A percentile compares a stretch with the other conserved stretches of the same genome.
phyloP scores from a whole-genome alignment of 2,329 filamentous ascomycete genomes.

The Coniochaeta pulveracea region DNA sequence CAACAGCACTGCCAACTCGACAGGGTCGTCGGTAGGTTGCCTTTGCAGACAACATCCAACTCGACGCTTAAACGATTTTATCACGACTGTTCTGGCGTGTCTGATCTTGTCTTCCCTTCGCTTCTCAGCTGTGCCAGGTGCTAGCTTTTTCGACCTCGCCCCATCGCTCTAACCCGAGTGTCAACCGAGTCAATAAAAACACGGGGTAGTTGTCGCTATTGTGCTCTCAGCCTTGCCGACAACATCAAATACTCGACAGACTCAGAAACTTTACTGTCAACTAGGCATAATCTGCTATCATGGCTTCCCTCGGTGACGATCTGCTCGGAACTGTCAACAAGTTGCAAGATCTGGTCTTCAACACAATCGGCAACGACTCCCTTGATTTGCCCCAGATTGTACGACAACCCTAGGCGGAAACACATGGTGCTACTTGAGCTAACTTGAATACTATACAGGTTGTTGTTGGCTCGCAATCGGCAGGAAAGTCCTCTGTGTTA shows the following conservation, averaged over 20 bases:
- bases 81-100: no score
- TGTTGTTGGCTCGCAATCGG: constrained; percentile 95
- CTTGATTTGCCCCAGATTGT: constrained; percentile 97
- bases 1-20: no score
- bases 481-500: constrained; percentile 94
- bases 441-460: constrained; percentile 47
- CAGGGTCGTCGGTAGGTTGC: no score
- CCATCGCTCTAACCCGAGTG: background rate
- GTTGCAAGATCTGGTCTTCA: constrained; percentile 97
- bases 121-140: constrained; percentile 4
- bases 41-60: no score
- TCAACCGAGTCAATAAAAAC: constrained; percentile 2
- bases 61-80: no score
- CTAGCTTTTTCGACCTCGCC: constrained; percentile 1
- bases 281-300: constrained; percentile 30
- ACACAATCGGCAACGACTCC: constrained; percentile 98
- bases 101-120: constrained; percentile 2
- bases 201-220: background rate
- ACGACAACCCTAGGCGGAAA: constrained; percentile 25
- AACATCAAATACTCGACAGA: no score
- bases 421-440: constrained; percentile 6
- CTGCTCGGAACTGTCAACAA: constrained; percentile 94
- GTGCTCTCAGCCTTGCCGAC: no score
- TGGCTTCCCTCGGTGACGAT: constrained; percentile 94
- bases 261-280: no score